Evolutionary conservation across 2,329 filamentous ascomycete species (phyloP), one percentile per base, ranked within the genome.

Genomic region (Pseudogymnoascus pannorum): DNA sequence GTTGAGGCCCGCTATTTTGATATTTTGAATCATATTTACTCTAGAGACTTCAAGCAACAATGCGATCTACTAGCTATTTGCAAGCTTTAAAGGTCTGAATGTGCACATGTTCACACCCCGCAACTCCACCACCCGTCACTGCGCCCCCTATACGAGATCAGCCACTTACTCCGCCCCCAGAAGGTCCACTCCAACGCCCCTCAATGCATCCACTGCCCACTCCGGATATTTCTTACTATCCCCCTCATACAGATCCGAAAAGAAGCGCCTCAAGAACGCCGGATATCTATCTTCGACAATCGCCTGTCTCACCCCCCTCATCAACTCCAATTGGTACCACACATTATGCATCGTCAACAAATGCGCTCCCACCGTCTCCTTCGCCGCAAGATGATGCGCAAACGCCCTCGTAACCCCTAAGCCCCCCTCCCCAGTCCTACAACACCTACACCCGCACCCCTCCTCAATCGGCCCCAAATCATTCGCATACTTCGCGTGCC

Each of bases 291-390:
- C 92, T 64, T 87, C 87, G 6, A 96, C 76, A 64, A 97, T 91
- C 14, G 94, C 86, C 64, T 89, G 79, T 63, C 93, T 82, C 11
- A 86, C 83, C 63, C 83, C 78, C 18, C 81, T 78, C 92, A 97
- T 97, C 68, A 99, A 77, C 63, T 88, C 82, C 60, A 99, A 79
- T 72, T 96, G 85, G 71, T 96, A 96, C 77, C 92, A 91, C 24
- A 99, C 91, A 71, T 99, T 99, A 74, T 99, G 94, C 71, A 97
- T 91, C 0, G 91, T 96, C 60, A 99, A 77, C 22, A 91, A 78
- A 72, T 85, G 81, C 14, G 95, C 94, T 6, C 93, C 91, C 1
- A 91, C 92, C 0, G 94, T 99, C 78, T 99, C 94, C 76, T 99
- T 99, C 26, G 88, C 88, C 0, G 90, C 87, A 66, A 96, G 86